These are phyloP conservation scores for Ophiosphaerella narmari DNA, from an alignment of 2,329 filamentous ascomycete species.

Conservation along the genomic window DNA sequence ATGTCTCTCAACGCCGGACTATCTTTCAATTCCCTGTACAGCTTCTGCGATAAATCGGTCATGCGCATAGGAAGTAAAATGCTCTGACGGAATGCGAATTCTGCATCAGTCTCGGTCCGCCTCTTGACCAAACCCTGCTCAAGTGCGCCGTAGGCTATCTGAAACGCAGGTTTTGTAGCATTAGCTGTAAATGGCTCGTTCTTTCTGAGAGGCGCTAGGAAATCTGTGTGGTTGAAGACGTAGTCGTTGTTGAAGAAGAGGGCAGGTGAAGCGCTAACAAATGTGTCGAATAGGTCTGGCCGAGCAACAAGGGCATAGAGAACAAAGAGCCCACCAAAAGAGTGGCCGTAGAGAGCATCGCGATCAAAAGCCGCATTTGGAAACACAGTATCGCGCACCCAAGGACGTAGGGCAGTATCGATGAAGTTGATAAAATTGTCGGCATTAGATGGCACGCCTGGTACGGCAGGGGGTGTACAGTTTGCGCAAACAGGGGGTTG, in stretches of 20 bases:
- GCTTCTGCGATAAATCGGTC: constrained; percentile 23
- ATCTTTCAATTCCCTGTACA: constrained; percentile 29
- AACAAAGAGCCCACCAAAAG: constrained; percentile 55
- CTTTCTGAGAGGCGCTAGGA: constrained; percentile 25
- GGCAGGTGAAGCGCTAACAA: constrained; percentile 53
- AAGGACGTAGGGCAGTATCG: constrained; percentile 46
- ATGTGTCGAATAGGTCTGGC: constrained; percentile 51
- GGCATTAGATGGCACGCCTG: constrained; percentile 50
- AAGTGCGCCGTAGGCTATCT: constrained; percentile 36
- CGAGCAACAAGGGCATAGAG: constrained; percentile 52
- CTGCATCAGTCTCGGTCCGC: constrained; percentile 32
- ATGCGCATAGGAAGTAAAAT: constrained; percentile 30
- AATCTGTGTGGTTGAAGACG: constrained; percentile 35
- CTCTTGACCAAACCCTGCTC: constrained; percentile 34
- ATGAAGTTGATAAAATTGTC: constrained; percentile 54
- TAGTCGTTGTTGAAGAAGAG: constrained; percentile 56
- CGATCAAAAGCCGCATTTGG: constrained; percentile 38
- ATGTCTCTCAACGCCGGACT: constrained; percentile 31
- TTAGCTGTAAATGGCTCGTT: not conserved
- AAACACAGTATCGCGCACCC: constrained; percentile 35
- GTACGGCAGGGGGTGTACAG: constrained; percentile 27
- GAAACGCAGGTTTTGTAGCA: constrained; percentile 34
- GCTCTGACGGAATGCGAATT: constrained; percentile 30
- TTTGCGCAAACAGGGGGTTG: constrained; percentile 37
- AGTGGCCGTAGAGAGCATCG: constrained; percentile 56